Evolutionary conservation across 2,329 filamentous ascomycete species (phyloP).

Genomic region (Triangularia verruculosa): DNA sequence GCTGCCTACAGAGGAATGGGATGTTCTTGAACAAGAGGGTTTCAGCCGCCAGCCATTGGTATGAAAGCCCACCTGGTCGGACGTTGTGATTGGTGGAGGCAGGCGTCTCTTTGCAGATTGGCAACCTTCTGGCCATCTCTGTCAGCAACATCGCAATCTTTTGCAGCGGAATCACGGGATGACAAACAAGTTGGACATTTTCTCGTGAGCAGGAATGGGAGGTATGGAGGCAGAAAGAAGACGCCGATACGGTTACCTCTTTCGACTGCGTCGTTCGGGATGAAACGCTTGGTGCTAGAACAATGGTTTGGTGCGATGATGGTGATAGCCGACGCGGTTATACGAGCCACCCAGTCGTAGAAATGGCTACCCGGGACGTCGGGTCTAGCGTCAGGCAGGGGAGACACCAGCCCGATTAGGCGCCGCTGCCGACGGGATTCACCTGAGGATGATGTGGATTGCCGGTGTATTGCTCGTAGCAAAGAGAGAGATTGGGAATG

Average conservation of each 20-base stretch:
- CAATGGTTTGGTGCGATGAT: not conserved
- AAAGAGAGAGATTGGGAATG: not conserved
- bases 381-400: not conserved
- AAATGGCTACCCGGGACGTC: slow-evolving; percentile 8
- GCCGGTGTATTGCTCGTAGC: not conserved
- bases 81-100: not conserved
- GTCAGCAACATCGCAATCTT: not conserved
- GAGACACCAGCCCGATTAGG: not conserved
- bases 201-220: not conserved
- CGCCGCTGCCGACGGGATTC: not conserved
- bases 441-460: not conserved
- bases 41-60: not conserved
- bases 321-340: slow-evolving; percentile 5
- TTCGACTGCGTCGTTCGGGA: not conserved
- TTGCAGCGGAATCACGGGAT: not conserved
- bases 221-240: not conserved
- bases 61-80: not conserved
- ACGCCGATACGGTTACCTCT: not conserved
- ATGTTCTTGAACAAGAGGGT: not conserved
- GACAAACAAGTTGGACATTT: not conserved
- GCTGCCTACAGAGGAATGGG: not conserved
- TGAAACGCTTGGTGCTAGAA: not conserved
- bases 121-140: not conserved
- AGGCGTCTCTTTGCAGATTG: not conserved
- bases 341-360: slow-evolving; percentile 23